A percentile compares a stretch with the other conserved stretches of the same genome.
Evolutionary conservation across 352 stramenopile genomes (phyloP).

Genomic region (Saprolegnia diclina): DNA sequence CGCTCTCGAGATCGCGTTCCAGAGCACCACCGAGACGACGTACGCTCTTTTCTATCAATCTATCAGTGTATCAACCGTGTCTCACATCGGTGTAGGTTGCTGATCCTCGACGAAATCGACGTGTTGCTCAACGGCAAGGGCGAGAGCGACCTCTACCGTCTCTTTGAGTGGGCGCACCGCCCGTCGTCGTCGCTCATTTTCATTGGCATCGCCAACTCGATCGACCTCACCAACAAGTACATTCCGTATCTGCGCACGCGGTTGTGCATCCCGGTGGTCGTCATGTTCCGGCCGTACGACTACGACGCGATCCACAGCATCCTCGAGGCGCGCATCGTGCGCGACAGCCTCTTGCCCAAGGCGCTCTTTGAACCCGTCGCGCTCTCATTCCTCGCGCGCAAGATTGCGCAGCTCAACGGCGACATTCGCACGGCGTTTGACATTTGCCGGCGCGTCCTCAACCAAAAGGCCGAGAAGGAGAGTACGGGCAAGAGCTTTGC

Average conservation of each 20-base stretch:
- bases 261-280: conserved; percentile 46
- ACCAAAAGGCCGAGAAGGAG: conserved; percentile 41
- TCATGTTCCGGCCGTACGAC: conserved; percentile 77
- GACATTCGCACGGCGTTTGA: conserved; percentile 72
- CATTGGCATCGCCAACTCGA: conserved; percentile 76
- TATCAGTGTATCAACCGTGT: neutral
- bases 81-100: conserved; percentile 32
- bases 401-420: conserved; percentile 66
- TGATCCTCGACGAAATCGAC: conserved; percentile 82
- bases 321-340: conserved; percentile 58
- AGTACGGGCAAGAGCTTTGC: conserved; percentile 30
- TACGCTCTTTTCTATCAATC: conserved; percentile 26
- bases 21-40: conserved; percentile 46
- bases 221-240: conserved; percentile 81
- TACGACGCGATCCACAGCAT: conserved; percentile 76
- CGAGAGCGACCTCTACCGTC: conserved; percentile 59
- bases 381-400: conserved; percentile 71
- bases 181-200: conserved; percentile 57
- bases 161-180: conserved; percentile 74
- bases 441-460: conserved; percentile 62
- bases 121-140: conserved; percentile 57
- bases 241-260: conserved; percentile 51
- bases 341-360: conserved; percentile 35
- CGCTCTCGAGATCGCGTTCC: conserved; percentile 52
- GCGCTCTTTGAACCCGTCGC: conserved; percentile 58